Evolutionary conservation across 2,329 filamentous ascomycete species (phyloP), one percentile per base, ranked within the genome.

Genomic region (Penicillium sp.): DNA sequence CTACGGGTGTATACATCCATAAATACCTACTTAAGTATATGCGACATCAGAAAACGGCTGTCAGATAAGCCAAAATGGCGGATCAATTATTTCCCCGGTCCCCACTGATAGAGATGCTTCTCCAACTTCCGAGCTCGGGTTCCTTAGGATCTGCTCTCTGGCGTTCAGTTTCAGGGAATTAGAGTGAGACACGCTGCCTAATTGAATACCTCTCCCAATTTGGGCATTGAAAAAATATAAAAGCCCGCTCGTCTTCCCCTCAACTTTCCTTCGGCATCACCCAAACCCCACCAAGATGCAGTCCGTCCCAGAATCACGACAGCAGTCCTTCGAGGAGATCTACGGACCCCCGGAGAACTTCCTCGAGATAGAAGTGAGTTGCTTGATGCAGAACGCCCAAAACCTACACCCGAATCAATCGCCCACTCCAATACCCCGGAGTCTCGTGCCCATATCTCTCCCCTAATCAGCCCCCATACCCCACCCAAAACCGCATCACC

Each of bases 321-420:
- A 90, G 78, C 94, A 99, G 81, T 94, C 89, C 72, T 97, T 97
- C 73, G 94, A 99, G 78, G 94, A 99, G 82, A 96, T 97, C 74
- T 99, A 99, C 76, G 94, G 92, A 14, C 91, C 93, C 46, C 94
- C 94, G 6, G 94, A 99, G 82, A 99, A 99, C 81, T 97, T 97
- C 73, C 85, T 99, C 53, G 94, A 99, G 81, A 96, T 99, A 62
- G 94, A 99, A 82, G 92, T 94, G 75, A 56, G 78, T 72, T 34
- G 37, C 24, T 10, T 10, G 14, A 32, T 44, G 5, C 16, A 22
- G 1, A 39, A 46, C 3, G 2, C 20, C 39, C 16, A 31, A 18
- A 10, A 7, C 8, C 14, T 5, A n/a, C 14, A 5, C 39, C 16
- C 9, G 7, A 29, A 40, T 42, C 29, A 9, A 37, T 32, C 32